These are phyloP conservation scores for Chlorokybus atmophyticus DNA, from an alignment of 139 green algal genomes.

Conservation along the genomic window DNA sequence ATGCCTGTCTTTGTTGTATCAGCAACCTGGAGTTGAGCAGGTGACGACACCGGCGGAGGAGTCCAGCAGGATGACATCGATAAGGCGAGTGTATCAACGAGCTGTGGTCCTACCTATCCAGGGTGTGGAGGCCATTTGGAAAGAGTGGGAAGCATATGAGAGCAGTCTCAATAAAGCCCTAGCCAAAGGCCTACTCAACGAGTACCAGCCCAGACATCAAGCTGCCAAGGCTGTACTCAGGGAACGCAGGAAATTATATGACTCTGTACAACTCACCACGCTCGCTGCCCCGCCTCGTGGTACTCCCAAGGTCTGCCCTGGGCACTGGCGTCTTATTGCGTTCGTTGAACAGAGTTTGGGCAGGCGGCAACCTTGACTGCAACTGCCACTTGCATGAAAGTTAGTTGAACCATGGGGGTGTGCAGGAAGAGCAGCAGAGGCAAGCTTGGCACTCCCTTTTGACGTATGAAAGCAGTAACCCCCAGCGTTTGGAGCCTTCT, in stretches of 20 bases:
- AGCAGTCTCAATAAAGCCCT: slow-evolving; percentile 33
- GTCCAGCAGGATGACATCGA: not conserved
- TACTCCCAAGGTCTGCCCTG: not conserved
- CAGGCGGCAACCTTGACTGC: no score
- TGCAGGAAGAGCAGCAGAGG: slow-evolving; percentile 43
- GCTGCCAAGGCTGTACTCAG: slow-evolving; percentile 33
- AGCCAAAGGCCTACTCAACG: slow-evolving; percentile 45
- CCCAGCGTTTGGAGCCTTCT: no score
- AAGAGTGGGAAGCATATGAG: slow-evolving; percentile 77
- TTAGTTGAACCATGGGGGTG: no score
- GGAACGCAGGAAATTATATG: slow-evolving; percentile 36
- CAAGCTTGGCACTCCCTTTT: slow-evolving; percentile 53
- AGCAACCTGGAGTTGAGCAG: not conserved
- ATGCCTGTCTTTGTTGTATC: not conserved
- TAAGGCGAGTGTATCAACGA: slow-evolving; percentile 52
- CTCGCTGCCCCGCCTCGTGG: slow-evolving; percentile 44
- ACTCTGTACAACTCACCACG: slow-evolving; percentile 31
- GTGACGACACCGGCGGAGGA: not conserved
- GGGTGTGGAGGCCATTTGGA: slow-evolving; percentile 68
- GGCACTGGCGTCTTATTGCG: no score
- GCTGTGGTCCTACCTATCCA: slow-evolving; percentile 59
- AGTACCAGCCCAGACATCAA: slow-evolving; percentile 61
- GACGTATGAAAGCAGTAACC: slow-evolving; percentile 61
- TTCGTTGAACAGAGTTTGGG: no score
- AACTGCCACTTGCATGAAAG: no score